Percentiles rank a stretch among this genome's conserved stretches.
These are phyloP conservation scores for Melanomma pulvis-pyrius DNA, from an alignment of 495 filamentous ascomycete genomes.

Conservation along the genomic window DNA sequence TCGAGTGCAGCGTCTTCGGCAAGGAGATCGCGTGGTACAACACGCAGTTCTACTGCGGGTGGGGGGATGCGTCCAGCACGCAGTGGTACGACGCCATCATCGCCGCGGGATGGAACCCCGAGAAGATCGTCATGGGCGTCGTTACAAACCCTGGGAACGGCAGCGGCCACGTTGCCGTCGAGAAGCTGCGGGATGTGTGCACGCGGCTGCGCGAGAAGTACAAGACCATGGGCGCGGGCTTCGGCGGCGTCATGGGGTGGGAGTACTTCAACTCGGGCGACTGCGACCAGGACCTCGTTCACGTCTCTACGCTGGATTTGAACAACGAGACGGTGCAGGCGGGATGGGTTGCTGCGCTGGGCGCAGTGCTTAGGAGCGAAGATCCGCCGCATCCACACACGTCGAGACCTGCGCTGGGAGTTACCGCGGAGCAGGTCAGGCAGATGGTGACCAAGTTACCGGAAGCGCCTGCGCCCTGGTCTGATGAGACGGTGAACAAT, in stretches of 20 bases:
- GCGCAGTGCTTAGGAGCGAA: slow-evolving; percentile 9
- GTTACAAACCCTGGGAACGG: slow-evolving; percentile 47
- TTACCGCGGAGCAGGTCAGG: slow-evolving; percentile 27
- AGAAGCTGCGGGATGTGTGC: slow-evolving; percentile 25
- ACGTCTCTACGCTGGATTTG: slow-evolving; percentile 23
- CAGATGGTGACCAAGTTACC: slow-evolving; percentile 33
- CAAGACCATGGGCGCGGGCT: slow-evolving; percentile 41
- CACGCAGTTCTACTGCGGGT: slow-evolving; percentile 52
- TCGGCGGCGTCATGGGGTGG: slow-evolving; percentile 55
- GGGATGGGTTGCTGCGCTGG: slow-evolving; percentile 25
- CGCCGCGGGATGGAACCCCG: slow-evolving; percentile 45
- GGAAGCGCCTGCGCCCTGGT: slow-evolving; percentile 49
- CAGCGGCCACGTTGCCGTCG: slow-evolving; percentile 42
- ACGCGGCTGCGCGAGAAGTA: slow-evolving; percentile 29
- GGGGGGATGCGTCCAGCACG: slow-evolving; percentile 44
- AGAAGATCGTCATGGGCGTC: slow-evolving; percentile 48
- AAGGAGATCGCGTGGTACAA: slow-evolving; percentile 50
- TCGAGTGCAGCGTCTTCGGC: slow-evolving; percentile 42
- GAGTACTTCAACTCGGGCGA: slow-evolving; percentile 51
- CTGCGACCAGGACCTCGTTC: slow-evolving; percentile 40
- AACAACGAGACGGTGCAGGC: slow-evolving; percentile 26
- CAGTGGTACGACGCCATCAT: slow-evolving; percentile 47
- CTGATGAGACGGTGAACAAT: slow-evolving; percentile 66
- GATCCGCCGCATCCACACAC: slow-evolving; percentile 18
- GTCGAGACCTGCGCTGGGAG: not conserved